Evolutionary conservation across 163 green algal species (phyloP).

Genomic region (Smithsoniella earleae): DNA sequence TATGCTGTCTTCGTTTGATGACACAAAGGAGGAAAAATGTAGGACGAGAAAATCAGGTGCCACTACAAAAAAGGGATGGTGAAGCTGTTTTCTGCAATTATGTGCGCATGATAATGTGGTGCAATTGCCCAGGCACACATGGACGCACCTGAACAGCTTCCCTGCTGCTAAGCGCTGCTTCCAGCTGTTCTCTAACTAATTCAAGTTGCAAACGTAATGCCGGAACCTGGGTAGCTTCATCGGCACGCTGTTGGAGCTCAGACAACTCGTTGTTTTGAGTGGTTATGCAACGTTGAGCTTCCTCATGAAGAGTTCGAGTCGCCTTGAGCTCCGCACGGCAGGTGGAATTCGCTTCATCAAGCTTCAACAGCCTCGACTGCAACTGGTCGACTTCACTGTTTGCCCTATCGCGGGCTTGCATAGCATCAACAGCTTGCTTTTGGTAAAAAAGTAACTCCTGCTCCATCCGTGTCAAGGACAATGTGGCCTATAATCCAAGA

Average conservation of each 20-base stretch:
- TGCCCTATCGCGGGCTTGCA: constrained; percentile 16
- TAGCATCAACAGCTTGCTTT: constrained; percentile 21
- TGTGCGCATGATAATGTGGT: too few species aligned
- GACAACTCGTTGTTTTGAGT: background rate
- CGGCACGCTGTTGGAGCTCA: background rate
- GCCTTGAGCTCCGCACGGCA: constrained; percentile 10
- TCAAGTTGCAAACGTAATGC: background rate
- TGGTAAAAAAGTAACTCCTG: constrained; percentile 22
- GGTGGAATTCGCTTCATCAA: background rate
- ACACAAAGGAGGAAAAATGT: too few species aligned
- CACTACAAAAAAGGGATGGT: too few species aligned
- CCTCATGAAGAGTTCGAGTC: background rate
- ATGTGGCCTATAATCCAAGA: too few species aligned
- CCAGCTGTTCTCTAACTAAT: too few species aligned
- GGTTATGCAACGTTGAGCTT: background rate
- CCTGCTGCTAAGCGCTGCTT: background rate
- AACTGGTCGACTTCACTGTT: background rate
- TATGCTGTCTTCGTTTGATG: too few species aligned
- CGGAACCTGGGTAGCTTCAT: background rate
- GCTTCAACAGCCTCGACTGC: background rate
- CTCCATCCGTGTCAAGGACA: constrained; percentile 16
- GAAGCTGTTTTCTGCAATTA: too few species aligned
- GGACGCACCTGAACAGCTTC: background rate
- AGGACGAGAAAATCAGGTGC: too few species aligned
- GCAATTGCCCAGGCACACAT: too few species aligned